Evolutionary conservation across 2,329 filamentous ascomycete species (phyloP).

Genomic region (Fusarium aywerte): DNA sequence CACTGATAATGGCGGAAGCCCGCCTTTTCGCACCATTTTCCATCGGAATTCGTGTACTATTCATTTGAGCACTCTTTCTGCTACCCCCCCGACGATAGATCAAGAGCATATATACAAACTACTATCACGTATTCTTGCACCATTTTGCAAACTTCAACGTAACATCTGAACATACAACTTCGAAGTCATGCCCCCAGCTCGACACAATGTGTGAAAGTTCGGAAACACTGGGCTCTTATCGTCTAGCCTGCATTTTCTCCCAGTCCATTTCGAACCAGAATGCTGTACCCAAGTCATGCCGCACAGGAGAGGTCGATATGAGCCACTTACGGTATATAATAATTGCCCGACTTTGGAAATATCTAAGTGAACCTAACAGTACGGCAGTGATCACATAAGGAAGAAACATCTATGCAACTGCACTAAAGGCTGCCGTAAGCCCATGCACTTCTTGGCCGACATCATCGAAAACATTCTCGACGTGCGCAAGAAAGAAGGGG

Average conservation of each 20-base stretch:
- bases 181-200: rapidly evolving
- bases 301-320: not conserved
- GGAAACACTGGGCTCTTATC: not conserved
- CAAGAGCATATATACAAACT: too few species aligned
- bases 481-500: not conserved
- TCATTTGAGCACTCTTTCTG: too few species aligned
- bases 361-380: too few species aligned
- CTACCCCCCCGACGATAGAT: too few species aligned
- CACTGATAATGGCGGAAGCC: too few species aligned
- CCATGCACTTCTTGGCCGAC: not conserved
- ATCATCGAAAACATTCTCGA: not conserved
- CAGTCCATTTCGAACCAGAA: rapidly evolving
- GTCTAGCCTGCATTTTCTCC: not conserved
- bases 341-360: too few species aligned
- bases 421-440: not conserved
- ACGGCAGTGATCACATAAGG: not conserved
- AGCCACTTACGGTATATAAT: not conserved
- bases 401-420: not conserved
- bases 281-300: not conserved
- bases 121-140: too few species aligned
- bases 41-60: too few species aligned
- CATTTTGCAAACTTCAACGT: too few species aligned
- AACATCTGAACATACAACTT: rapidly evolving
- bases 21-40: too few species aligned
- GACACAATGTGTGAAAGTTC: not conserved